phyloP scores from a whole-genome alignment of 1,139 yeast genomes.

The Taphrina pruni region DNA sequence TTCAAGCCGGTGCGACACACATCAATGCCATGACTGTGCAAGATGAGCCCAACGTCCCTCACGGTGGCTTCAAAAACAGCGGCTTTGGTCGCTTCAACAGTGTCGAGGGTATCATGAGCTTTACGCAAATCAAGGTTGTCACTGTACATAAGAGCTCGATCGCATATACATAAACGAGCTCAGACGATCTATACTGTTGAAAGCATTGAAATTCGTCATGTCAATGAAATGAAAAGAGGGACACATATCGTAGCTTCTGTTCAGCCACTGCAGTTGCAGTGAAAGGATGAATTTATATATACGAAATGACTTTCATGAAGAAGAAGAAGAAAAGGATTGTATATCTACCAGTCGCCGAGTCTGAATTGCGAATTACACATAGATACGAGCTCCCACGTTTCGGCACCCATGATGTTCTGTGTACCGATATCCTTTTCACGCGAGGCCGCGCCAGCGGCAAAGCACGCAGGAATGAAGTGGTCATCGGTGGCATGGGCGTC shows the following conservation, averaged over 20 bases:
- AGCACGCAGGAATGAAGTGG: conserved; percentile 10
- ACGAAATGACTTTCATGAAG: too few relatives aligned
- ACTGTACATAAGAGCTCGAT: conserved; percentile 3
- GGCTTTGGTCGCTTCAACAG: conserved; percentile 63
- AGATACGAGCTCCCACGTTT: conserved; percentile 6
- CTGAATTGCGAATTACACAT: conserved; percentile 13
- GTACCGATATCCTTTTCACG: conserved; percentile 1
- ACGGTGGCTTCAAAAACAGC: conserved; percentile 62
- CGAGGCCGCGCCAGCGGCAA: conserved; percentile 13
- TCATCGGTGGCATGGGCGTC: conserved; percentile 14
- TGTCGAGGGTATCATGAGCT: conserved; percentile 24
- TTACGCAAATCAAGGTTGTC: conserved; percentile 16
- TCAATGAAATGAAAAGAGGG: too few relatives aligned
- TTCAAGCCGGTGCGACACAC: conserved; percentile 75
- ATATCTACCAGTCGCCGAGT: conserved; percentile 1
- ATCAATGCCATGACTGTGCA: conserved; percentile 57
- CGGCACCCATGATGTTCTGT: conserved; percentile 11
- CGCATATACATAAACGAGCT: neutral
- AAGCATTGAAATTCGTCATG: too few relatives aligned
- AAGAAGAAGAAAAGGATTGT: too few relatives aligned
- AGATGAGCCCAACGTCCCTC: conserved; percentile 62
- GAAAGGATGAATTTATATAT: too few relatives aligned
- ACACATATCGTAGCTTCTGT: too few relatives aligned
- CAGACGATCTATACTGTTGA: too few relatives aligned
- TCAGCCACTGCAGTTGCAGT: too few relatives aligned